Percentiles rank a stretch among this genome's conserved stretches.
phyloP scores from a whole-genome alignment of 345 rosid species.

The Clarkia xantiana region DNA sequence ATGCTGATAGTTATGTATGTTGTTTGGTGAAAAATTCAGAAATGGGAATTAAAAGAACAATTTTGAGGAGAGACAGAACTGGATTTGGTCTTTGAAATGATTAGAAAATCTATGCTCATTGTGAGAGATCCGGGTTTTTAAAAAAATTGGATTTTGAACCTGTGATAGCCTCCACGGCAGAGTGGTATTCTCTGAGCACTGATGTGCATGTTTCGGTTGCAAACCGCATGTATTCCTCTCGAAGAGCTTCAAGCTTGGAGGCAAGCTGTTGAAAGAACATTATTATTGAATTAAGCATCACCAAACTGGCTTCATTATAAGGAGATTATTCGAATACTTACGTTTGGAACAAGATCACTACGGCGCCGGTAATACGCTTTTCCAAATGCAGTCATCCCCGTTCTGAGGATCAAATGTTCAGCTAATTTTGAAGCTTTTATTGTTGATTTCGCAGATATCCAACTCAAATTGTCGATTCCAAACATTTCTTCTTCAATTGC shows the following conservation, averaged over 20 bases:
- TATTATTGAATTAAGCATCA: no score
- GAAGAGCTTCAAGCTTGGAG: slow-evolving; percentile 81
- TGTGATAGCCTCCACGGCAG: slow-evolving; percentile 87
- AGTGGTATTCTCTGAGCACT: slow-evolving; percentile 64
- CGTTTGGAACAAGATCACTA: slow-evolving; percentile 78
- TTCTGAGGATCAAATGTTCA: slow-evolving; percentile 72
- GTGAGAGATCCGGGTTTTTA: no score
- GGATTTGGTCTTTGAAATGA: no score
- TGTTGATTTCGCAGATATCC: slow-evolving; percentile 88
- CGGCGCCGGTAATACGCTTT: slow-evolving; percentile 76
- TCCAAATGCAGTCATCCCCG: slow-evolving; percentile 97
- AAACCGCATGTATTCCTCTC: slow-evolving; percentile 80
- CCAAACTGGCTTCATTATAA: no score
- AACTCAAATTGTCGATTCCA: slow-evolving; percentile 69
- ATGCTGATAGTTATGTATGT: no score
- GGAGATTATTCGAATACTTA: slow-evolving; percentile 8
- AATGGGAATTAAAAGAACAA: neutral
- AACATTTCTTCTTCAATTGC: slow-evolving; percentile 92
- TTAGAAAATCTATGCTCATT: no score
- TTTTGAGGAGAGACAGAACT: neutral
- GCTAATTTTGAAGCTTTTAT: slow-evolving; percentile 83
- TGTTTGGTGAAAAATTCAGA: neutral
- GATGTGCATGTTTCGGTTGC: slow-evolving; percentile 68
- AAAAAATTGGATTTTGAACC: slow-evolving; percentile 22
- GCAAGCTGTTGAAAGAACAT: slow-evolving; percentile 44